Evolutionary conservation across 768 basidiomycete species (phyloP).

Genomic region (Lactifluus subvellereus): DNA sequence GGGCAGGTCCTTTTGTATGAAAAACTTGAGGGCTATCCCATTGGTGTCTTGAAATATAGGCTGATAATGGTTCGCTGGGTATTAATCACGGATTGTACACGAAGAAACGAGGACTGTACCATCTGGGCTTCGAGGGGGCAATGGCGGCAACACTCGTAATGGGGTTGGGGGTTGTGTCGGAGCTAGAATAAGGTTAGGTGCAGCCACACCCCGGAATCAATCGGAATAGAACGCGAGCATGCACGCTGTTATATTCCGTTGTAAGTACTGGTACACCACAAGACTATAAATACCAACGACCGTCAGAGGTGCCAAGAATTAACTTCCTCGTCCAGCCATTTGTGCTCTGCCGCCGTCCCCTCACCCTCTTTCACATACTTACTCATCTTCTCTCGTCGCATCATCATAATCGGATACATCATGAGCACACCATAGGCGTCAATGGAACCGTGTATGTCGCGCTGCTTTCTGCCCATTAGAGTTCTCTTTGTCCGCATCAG

Average conservation of each 20-base stretch:
- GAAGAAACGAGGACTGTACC: constrained; percentile 13
- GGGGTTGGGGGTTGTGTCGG: constrained; percentile 27
- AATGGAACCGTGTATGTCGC: not conserved
- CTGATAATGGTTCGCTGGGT: constrained; percentile 30
- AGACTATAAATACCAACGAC: too few species aligned
- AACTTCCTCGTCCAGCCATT: not conserved
- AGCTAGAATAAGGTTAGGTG: constrained; percentile 28
- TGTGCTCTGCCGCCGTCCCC: not conserved
- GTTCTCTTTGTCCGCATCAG: not conserved
- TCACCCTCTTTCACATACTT: not conserved
- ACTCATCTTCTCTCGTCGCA: not conserved
- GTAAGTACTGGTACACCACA: too few species aligned
- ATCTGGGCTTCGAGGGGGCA: constrained; percentile 7
- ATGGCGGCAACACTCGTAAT: constrained; percentile 23
- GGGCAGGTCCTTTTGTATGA: constrained; percentile 73
- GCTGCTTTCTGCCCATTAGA: too few species aligned
- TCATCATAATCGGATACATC: not conserved
- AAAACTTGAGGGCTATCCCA: constrained; percentile 72
- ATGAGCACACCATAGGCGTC: not conserved
- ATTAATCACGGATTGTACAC: not conserved
- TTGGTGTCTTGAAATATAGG: constrained; percentile 67
- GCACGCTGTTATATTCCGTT: too few species aligned
- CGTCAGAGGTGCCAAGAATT: not conserved
- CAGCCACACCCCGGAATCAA: constrained; percentile 11
- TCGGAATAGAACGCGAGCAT: too few species aligned